Evolutionary conservation across 139 green algal species (phyloP).

Genomic region (Pycnococcus provasolii): DNA sequence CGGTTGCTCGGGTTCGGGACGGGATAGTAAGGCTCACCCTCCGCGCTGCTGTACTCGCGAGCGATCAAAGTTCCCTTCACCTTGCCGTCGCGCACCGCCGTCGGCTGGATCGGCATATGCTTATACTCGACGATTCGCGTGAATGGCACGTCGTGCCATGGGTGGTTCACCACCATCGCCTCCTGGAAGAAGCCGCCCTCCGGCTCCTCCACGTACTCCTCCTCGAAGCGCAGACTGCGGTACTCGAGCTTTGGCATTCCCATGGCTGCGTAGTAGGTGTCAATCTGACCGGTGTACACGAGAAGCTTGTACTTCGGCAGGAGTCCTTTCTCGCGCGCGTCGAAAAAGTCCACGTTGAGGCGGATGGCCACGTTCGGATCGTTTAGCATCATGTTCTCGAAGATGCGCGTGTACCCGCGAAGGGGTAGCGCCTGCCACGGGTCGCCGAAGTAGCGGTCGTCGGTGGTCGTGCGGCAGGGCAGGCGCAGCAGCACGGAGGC

Average conservation of each 20-base stretch:
- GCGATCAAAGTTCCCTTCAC: conserved; percentile 20
- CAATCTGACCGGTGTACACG: conserved; percentile 29
- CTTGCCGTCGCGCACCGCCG: neutral
- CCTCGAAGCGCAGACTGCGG: conserved; percentile 20
- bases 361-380: conserved; percentile 21
- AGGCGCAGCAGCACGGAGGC: conserved; percentile 28
- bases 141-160: conserved; percentile 17
- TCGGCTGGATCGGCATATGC: conserved; percentile 30
- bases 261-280: conserved; percentile 25
- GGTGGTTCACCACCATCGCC: conserved; percentile 22
- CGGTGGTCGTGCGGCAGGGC: conserved; percentile 17
- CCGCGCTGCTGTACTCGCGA: conserved; percentile 21
- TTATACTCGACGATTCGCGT: conserved; percentile 36
- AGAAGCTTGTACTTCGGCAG: conserved; percentile 20
- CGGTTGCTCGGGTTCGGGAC: conserved; percentile 27
- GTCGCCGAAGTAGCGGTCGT: conserved; percentile 32
- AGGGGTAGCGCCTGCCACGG: conserved; percentile 23
- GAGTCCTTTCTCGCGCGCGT: conserved; percentile 7
- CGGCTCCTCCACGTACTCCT: conserved; percentile 19
- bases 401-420: conserved; percentile 28
- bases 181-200: conserved; percentile 25
- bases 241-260: conserved; percentile 34
- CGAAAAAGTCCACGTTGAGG: conserved; percentile 30
- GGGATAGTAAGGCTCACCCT: conserved; percentile 31
- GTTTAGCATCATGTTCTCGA: conserved; percentile 31